Conservation (phyloP, 805 yeast genomes). For the Saccharomyces kudriavzevii region DNA sequence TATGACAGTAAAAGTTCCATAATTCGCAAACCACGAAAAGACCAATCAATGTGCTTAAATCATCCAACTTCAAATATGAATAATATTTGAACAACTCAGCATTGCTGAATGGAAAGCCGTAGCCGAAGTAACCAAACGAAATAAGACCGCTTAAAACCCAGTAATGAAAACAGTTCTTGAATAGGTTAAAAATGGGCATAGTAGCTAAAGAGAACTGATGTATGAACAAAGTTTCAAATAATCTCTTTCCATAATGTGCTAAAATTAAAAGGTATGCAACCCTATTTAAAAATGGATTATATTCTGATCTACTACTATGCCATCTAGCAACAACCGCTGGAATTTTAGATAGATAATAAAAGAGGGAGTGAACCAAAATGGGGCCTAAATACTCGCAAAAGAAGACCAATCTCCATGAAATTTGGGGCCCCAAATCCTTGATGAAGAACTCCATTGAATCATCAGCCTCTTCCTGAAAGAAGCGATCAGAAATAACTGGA, state of each 20-base stretch:
- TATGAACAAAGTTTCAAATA: slow-evolving; percentile 73
- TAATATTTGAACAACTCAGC: slow-evolving; percentile 12
- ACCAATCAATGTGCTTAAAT: slow-evolving; percentile 30
- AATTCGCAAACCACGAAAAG: slow-evolving; percentile 55
- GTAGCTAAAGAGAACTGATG: slow-evolving; percentile 84
- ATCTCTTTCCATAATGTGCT: slow-evolving; percentile 81
- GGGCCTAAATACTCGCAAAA: slow-evolving; percentile 88
- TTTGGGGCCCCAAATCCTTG: slow-evolving; percentile 90
- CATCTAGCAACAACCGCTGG: slow-evolving; percentile 8
- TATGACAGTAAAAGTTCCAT: slow-evolving; percentile 67
- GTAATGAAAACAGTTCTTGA: slow-evolving; percentile 85
- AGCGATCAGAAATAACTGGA: slow-evolving; percentile 20
- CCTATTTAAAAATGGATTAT: slow-evolving; percentile 23
- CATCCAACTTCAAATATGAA: slow-evolving; percentile 10
- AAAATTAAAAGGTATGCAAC: slow-evolving; percentile 41
- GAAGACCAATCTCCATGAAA: slow-evolving; percentile 88
- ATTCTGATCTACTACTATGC: slow-evolving; percentile 5
- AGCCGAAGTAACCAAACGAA: slow-evolving; percentile 40
- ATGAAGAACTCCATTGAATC: slow-evolving; percentile 44
- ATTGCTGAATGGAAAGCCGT: slow-evolving; percentile 35
- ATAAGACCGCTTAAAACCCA: slow-evolving; percentile 81
- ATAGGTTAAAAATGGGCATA: slow-evolving; percentile 82
- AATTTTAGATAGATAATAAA: slow-evolving; percentile 38
- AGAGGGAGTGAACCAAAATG: slow-evolving; percentile 62
- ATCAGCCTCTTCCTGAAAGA: slow-evolving; percentile 30